phyloP scores from a whole-genome alignment of 2,329 filamentous ascomycete species.

The Colletotrichum eleusines region DNA sequence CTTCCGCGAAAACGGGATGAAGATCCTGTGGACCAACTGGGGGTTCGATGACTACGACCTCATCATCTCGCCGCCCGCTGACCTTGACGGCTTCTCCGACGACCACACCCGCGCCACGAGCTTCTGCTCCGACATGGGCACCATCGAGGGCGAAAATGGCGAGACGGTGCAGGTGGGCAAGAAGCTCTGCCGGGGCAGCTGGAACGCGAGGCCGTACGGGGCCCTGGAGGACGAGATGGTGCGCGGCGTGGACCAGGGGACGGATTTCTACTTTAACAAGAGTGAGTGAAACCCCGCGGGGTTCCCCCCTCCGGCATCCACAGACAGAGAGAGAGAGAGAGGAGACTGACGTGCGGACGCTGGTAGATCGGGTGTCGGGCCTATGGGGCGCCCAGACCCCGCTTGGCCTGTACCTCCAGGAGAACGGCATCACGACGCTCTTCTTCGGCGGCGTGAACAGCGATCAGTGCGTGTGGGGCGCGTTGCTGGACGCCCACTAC shows the following conservation, averaged over 20 bases:
- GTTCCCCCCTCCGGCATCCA: no score
- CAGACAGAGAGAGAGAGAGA: not conserved
- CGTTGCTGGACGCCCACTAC: not conserved
- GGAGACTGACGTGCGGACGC: not conserved
- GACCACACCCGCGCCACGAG: not conserved
- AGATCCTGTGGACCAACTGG: not conserved
- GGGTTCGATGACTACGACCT: constrained; percentile 1
- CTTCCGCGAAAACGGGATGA: not conserved
- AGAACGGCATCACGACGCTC: not conserved
- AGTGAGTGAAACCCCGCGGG: not conserved
- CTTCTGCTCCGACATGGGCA: constrained; percentile 2
- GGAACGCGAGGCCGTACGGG: constrained; percentile 1
- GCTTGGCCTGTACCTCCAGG: not conserved
- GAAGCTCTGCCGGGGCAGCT: not conserved
- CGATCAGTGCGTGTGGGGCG: not conserved
- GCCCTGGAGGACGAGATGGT: not conserved
- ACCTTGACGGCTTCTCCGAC: constrained; percentile 1
- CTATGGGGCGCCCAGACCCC: not conserved
- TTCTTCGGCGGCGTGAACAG: not conserved
- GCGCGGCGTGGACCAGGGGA: not conserved
- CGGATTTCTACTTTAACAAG: not conserved
- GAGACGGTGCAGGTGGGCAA: not conserved
- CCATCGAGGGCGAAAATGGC: not conserved
- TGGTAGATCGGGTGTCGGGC: not conserved
- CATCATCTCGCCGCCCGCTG: not conserved